Evolutionary conservation across 108 stramenopile species (phyloP).

Genomic region (Mediolabrus comicus): DNA sequence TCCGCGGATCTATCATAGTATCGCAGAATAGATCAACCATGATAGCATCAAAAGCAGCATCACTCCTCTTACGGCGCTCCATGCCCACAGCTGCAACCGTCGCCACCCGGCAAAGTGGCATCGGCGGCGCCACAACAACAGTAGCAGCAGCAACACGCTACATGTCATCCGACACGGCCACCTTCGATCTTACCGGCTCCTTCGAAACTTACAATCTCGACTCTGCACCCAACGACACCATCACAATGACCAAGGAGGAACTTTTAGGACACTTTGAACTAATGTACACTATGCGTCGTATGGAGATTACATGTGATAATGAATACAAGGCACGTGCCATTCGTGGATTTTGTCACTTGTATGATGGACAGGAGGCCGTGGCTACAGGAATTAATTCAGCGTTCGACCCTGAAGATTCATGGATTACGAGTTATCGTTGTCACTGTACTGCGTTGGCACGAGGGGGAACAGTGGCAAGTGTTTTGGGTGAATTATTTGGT

Average conservation of each 20-base stretch:
- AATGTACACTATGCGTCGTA: slow-evolving; percentile 99
- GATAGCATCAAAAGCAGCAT: slow-evolving; percentile 37
- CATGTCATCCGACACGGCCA: slow-evolving; percentile 42
- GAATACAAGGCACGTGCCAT: slow-evolving; percentile 98
- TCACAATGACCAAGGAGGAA: slow-evolving; percentile 91
- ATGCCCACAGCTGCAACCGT: slow-evolving; percentile 13
- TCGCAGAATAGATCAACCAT: slow-evolving; percentile 25
- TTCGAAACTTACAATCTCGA: slow-evolving; percentile 84
- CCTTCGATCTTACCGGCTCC: slow-evolving; percentile 78
- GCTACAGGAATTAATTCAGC: slow-evolving; percentile 94
- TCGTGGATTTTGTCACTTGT: slow-evolving; percentile 99
- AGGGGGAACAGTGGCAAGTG: slow-evolving; percentile 84
- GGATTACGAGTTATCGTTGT: slow-evolving; percentile 98
- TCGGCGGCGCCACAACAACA: background rate
- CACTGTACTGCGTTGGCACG: slow-evolving; percentile 94
- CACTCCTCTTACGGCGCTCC: slow-evolving; percentile 35
- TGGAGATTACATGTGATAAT: slow-evolving; percentile 99
- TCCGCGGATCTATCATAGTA: background rate
- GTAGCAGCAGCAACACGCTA: background rate
- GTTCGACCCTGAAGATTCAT: slow-evolving; percentile 85
- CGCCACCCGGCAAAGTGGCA: background rate
- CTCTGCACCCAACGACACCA: slow-evolving; percentile 57
- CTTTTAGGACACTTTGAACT: slow-evolving; percentile 88
- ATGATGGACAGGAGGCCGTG: slow-evolving; percentile 99
- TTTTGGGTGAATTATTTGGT: slow-evolving; percentile 95